Conservation (phyloP, 139 green algal genomes). For the Chlorella sp. region DNA sequence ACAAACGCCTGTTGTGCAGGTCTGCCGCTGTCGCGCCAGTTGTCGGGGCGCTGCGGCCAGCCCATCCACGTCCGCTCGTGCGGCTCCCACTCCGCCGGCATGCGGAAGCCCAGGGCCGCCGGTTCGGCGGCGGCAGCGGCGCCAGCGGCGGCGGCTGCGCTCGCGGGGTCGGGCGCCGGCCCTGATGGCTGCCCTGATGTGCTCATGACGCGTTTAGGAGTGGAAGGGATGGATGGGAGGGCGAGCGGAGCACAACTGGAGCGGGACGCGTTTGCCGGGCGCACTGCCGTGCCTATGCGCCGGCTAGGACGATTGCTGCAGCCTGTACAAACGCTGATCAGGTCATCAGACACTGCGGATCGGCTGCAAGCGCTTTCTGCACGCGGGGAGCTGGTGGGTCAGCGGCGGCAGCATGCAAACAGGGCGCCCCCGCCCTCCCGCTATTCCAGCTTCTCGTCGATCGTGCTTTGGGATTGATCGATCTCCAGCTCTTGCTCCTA, state of each 20-base stretch:
- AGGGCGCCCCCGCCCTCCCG: no score
- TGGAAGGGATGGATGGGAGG: background rate
- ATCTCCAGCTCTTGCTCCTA: no score
- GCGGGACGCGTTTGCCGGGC: no score
- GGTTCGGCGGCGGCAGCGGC: background rate
- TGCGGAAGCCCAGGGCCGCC: slow-evolving; percentile 31
- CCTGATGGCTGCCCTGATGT: background rate
- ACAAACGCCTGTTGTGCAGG: slow-evolving; percentile 57
- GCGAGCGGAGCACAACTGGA: background rate
- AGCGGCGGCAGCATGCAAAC: no score
- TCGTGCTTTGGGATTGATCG: no score
- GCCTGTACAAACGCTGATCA: no score
- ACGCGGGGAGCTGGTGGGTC: no score
- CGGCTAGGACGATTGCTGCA: no score
- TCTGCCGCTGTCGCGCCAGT: slow-evolving; percentile 50
- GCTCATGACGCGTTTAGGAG: background rate
- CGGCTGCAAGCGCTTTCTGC: no score
- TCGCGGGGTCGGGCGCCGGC: slow-evolving; percentile 22
- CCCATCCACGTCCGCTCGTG: slow-evolving; percentile 51
- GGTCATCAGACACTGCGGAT: no score
- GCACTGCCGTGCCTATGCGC: no score
- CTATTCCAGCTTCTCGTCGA: no score
- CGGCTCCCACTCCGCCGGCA: slow-evolving; percentile 53
- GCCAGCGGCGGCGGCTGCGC: background rate
- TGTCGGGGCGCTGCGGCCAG: slow-evolving; percentile 56